These are phyloP conservation scores for Conidiobolus incongruus DNA, from an alignment of 371 early-diverging fungal genomes.

Conservation along the genomic window DNA sequence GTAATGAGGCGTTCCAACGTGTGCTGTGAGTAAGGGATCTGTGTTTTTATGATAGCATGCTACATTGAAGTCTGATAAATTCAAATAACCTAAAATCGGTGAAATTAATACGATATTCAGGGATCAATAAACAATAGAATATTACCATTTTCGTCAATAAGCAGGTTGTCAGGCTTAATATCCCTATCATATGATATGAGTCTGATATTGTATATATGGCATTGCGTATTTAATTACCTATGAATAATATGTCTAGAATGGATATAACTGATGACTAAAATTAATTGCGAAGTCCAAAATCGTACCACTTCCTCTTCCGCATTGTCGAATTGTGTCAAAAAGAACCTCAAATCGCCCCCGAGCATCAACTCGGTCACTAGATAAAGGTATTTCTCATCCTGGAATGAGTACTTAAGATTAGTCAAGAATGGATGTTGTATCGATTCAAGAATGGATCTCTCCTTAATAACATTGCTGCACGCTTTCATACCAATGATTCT, in stretches of 20 bases:
- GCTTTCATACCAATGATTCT: constrained; percentile 41
- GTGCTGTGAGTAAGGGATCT: constrained; percentile 27
- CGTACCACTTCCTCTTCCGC: constrained; percentile 47
- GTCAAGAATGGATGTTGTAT: constrained; percentile 30
- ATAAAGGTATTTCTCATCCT: constrained; percentile 35
- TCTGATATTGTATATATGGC: no score
- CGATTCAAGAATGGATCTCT: constrained; percentile 38
- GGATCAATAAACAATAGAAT: no score
- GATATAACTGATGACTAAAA: constrained; percentile 37
- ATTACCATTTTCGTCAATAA: constrained; percentile 69
- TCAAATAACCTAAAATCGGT: constrained; percentile 74
- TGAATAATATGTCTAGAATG: constrained; percentile 39
- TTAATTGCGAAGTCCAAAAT: constrained; percentile 62
- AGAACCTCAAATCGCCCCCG: constrained; percentile 75
- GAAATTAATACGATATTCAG: no score
- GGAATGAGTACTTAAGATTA: constrained; percentile 35
- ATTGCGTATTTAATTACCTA: constrained; percentile 16
- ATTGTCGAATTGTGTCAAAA: constrained; percentile 30
- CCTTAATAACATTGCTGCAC: constrained; percentile 42
- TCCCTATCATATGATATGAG: no score
- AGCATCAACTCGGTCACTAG: constrained; percentile 61
- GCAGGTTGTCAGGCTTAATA: constrained; percentile 80
- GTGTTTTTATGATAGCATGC: constrained; percentile 31
- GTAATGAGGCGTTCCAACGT: constrained; percentile 60
- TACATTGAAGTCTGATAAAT: constrained; percentile 79